A percentile compares a stretch with the other conserved stretches of the same genome.
Conservation (phyloP, 352 stramenopile species). For the Peronospora destructor region DNA sequence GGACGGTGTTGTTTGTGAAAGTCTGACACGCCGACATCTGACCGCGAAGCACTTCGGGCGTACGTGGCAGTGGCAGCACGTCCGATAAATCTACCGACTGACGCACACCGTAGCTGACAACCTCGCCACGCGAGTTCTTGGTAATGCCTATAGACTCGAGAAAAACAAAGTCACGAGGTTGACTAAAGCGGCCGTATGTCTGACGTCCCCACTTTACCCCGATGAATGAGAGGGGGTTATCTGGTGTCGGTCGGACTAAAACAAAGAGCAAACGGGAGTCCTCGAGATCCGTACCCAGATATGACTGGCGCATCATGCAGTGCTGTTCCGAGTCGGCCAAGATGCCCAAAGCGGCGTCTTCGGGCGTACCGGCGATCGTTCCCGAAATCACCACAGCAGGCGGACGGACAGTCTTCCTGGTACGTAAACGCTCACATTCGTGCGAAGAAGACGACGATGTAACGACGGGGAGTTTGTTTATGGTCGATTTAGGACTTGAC, state of each 20-base stretch:
- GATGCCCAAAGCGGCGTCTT: slow-evolving; percentile 40
- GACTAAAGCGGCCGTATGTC: slow-evolving; percentile 32
- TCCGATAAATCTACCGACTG: slow-evolving; percentile 30
- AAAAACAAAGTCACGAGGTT: slow-evolving; percentile 41
- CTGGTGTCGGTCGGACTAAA: slow-evolving; percentile 21
- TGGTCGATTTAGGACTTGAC: slow-evolving; percentile 20
- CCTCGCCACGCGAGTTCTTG: slow-evolving; percentile 25
- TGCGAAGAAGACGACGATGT: slow-evolving; percentile 16
- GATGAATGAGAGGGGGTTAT: slow-evolving; percentile 42
- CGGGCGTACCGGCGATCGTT: slow-evolving; percentile 32
- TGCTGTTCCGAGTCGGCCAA: slow-evolving; percentile 36
- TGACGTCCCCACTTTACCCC: slow-evolving; percentile 42
- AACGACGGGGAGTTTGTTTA: slow-evolving; percentile 21
- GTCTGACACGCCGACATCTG: slow-evolving; percentile 35
- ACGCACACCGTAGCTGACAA: slow-evolving; percentile 31
- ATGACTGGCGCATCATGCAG: slow-evolving; percentile 35
- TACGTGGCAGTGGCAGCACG: slow-evolving; percentile 24
- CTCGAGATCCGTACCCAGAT: slow-evolving; percentile 33
- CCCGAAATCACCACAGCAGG: slow-evolving; percentile 34
- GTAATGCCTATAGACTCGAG: slow-evolving; percentile 39
- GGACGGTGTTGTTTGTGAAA: slow-evolving; percentile 23
- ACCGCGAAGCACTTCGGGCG: slow-evolving; percentile 26
- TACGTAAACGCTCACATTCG: slow-evolving; percentile 14
- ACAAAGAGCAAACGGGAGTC: slow-evolving; percentile 33
- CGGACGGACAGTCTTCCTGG: slow-evolving; percentile 24